phyloP scores from a whole-genome alignment of 768 basidiomycete species.

The Tylopilus sp. region DNA sequence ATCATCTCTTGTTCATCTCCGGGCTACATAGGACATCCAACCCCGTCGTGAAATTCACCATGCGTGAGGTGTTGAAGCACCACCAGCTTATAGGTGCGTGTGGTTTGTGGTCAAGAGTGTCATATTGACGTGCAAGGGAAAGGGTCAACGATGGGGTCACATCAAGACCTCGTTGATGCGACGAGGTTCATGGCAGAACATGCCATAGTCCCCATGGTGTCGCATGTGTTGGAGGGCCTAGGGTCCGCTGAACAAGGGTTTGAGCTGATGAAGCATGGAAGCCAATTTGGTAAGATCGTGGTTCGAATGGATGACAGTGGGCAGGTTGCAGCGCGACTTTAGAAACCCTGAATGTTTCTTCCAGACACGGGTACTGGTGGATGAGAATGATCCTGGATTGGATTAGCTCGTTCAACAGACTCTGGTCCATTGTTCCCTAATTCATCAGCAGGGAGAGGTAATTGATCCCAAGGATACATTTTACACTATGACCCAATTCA shows the following conservation, averaged over 20 bases:
- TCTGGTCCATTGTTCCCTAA: neutral
- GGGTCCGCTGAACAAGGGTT: conserved; percentile 67
- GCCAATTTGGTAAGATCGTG: conserved; percentile 79
- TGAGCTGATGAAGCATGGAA: conserved; percentile 55
- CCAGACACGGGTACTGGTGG: too few species aligned
- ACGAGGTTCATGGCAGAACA: conserved; percentile 67
- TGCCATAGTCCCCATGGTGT: conserved; percentile 66
- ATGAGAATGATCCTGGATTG: neutral
- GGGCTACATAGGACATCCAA: conserved; percentile 51
- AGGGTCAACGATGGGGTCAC: conserved; percentile 88
- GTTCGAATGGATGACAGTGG: conserved; percentile 39
- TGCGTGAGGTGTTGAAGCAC: conserved; percentile 75
- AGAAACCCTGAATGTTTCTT: conserved; percentile 1
- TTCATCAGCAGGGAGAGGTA: neutral
- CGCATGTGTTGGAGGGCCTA: conserved; percentile 66
- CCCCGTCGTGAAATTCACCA: conserved; percentile 61
- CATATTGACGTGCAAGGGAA: conserved; percentile 15
- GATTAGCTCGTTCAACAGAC: neutral
- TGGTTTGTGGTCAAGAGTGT: neutral
- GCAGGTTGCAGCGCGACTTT: conserved; percentile 27
- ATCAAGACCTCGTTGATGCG: conserved; percentile 66
- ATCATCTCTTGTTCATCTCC: conserved; percentile 7
- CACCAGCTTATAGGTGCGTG: conserved; percentile 66
- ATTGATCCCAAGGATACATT: conserved; percentile 6
- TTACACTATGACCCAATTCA: conserved; percentile 3